phyloP scores from a whole-genome alignment of 352 stramenopile genomes.

The Phytophthora vignae region DNA sequence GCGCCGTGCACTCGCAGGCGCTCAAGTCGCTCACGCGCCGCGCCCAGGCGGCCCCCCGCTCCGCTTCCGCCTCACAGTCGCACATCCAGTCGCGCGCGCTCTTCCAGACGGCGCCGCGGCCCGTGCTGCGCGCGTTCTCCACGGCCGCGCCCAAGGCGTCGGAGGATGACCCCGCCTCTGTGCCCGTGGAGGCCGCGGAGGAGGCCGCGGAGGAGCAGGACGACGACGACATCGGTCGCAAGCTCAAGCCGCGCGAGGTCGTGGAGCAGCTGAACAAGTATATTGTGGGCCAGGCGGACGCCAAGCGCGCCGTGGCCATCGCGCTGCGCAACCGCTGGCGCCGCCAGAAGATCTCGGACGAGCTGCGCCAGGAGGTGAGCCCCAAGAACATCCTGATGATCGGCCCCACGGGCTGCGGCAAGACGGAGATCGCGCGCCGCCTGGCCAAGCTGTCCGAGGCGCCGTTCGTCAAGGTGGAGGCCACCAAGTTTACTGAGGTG shows the following conservation, averaged over 20 bases:
- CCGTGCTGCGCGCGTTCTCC: constrained; percentile 34
- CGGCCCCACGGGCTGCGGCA: constrained; percentile 97
- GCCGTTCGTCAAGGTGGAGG: constrained; percentile 98
- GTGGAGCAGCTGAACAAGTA: constrained; percentile 97
- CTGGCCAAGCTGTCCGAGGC: constrained; percentile 97
- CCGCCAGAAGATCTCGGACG: constrained; percentile 94
- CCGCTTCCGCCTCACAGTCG: background rate
- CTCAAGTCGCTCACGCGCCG: constrained; percentile 52
- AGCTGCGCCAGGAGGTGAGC: constrained; percentile 92
- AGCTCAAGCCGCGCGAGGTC: constrained; percentile 93
- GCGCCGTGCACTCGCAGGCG: constrained; percentile 48
- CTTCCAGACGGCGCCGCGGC: constrained; percentile 15
- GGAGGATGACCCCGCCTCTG: constrained; percentile 33
- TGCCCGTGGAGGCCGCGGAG: constrained; percentile 35
- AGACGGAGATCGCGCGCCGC: constrained; percentile 98
- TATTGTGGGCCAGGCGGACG: constrained; percentile 97
- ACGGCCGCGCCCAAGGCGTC: constrained; percentile 42
- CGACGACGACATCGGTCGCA: constrained; percentile 74
- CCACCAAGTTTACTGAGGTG: constrained; percentile 99
- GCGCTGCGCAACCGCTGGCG: constrained; percentile 99
- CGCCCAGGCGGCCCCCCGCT: constrained; percentile 1
- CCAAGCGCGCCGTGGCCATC: constrained; percentile 98
- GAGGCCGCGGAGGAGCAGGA: constrained; percentile 41
- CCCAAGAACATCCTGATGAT: constrained; percentile 99
- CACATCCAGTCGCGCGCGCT: constrained; percentile 19